A percentile compares a stretch with the other conserved stretches of the same genome.
These are phyloP conservation scores for Pythium aquatile DNA, from an alignment of 352 stramenopile genomes.

Conservation along the genomic window DNA sequence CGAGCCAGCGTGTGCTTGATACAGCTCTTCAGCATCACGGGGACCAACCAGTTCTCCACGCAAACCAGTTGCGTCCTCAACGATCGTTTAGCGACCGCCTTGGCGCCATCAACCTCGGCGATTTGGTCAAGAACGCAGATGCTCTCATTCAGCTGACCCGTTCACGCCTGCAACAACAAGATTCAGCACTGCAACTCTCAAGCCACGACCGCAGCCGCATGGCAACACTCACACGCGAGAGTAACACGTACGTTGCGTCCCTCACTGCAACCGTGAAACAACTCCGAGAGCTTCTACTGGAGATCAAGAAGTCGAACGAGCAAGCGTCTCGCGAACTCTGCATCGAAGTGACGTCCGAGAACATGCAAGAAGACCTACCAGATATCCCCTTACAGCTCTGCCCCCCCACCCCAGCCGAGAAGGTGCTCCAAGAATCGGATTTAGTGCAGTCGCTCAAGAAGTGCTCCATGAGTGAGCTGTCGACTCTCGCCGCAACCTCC, in stretches of 20 bases:
- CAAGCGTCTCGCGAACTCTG: constrained; percentile 30
- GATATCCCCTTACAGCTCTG: constrained; percentile 31
- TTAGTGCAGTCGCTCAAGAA: constrained; percentile 54
- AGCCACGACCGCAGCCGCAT: constrained; percentile 17
- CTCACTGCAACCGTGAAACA: constrained; percentile 36
- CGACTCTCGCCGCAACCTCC: constrained; percentile 29
- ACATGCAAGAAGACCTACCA: constrained; percentile 16
- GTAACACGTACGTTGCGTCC: constrained; percentile 29
- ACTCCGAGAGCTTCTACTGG: constrained; percentile 30
- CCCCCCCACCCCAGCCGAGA: constrained; percentile 41
- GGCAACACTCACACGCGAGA: constrained; percentile 21
- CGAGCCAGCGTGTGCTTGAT: constrained; percentile 30
- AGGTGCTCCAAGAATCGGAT: constrained; percentile 37
- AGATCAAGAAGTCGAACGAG: constrained; percentile 42
- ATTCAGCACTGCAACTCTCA: constrained; percentile 19
- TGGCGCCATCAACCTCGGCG: constrained; percentile 27
- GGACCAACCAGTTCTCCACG: constrained; percentile 37
- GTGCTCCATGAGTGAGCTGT: constrained; percentile 46
- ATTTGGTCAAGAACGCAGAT: constrained; percentile 38
- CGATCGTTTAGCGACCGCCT: constrained; percentile 18
- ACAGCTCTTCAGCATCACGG: constrained; percentile 36
- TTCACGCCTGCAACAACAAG: constrained; percentile 23
- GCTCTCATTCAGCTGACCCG: constrained; percentile 33
- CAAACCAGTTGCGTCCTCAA: constrained; percentile 21
- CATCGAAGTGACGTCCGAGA: constrained; percentile 34